Evolutionary conservation across 2,329 filamentous ascomycete species (phyloP).

Genomic region (Cladosporium sp.): DNA sequence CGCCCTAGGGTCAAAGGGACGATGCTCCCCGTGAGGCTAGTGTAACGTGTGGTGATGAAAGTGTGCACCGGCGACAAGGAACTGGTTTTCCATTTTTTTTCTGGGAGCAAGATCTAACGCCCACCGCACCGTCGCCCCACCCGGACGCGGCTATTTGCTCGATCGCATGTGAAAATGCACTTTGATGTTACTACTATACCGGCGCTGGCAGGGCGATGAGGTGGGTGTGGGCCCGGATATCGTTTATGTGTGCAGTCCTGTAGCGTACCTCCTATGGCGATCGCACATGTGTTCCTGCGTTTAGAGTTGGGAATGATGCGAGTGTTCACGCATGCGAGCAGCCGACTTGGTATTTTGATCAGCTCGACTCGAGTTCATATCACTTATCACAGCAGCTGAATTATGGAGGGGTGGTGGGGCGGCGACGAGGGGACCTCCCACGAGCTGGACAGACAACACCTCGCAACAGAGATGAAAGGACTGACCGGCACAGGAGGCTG

Average conservation of each 20-base stretch:
- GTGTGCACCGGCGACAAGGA: conserved; percentile 11
- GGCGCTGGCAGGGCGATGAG: neutral
- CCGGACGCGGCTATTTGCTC: neutral
- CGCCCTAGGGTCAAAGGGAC: conserved; percentile 6
- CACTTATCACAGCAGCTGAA: no score
- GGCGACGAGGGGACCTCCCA: no score
- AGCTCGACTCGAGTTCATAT: no score
- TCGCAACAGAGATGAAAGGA: no score
- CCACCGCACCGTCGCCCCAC: neutral
- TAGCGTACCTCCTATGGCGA: neutral
- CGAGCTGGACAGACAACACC: neutral
- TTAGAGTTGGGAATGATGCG: conserved; percentile 1
- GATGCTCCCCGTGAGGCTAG: conserved; percentile 12
- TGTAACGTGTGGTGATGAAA: conserved; percentile 11
- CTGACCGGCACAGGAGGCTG: conserved; percentile 5
- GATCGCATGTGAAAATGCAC: conserved; percentile 12
- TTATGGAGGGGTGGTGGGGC: no score
- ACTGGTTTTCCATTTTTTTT: conserved; percentile 2
- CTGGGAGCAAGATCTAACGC: conserved; percentile 10
- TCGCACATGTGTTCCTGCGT: conserved; percentile 9
- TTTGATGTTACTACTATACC: neutral
- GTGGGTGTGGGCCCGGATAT: no score
- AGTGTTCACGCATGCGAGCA: conserved; percentile 4
- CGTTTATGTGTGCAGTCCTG: neutral
- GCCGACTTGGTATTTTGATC: no score